A percentile compares a stretch with the other conserved stretches of the same genome.
Conservation (phyloP, 2,329 filamentous ascomycete genomes). For the Fusarium clavum region DNA sequence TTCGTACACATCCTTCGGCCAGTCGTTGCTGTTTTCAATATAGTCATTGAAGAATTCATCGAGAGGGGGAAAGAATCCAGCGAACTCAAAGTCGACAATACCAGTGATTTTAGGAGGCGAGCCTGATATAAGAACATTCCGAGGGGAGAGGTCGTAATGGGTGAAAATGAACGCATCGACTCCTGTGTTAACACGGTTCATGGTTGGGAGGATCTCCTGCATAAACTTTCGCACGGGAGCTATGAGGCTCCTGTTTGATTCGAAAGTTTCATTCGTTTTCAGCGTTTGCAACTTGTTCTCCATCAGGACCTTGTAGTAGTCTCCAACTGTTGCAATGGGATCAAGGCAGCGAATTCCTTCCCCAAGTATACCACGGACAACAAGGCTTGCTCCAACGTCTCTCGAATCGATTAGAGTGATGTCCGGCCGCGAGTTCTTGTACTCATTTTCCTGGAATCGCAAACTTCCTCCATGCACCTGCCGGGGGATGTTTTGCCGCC, state of each 20-base stretch:
- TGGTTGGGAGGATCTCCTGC: fast-evolving
- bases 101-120: conserved; percentile 4
- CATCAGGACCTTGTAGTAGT: not conserved
- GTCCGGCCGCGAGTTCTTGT: not conserved
- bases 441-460: not conserved
- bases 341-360: fast-evolving
- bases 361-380: not conserved
- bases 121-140: conserved; percentile 13
- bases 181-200: not conserved
- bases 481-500: not conserved
- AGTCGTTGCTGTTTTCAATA: conserved; percentile 1
- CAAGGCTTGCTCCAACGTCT: fast-evolving
- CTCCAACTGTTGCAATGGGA: not conserved
- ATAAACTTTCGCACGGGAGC: not conserved
- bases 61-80: conserved; percentile 6
- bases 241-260: not conserved
- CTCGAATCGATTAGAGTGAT: fast-evolving
- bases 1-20: not conserved
- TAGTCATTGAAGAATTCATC: conserved; percentile 21
- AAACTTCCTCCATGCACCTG: conserved; percentile 6
- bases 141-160: conserved; percentile 12
- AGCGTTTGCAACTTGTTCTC: not conserved
- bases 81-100: conserved; percentile 23
- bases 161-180: conserved; percentile 4
- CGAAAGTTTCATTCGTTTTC: not conserved